These are phyloP conservation scores for Hydnomerulius pinastri DNA, from an alignment of 768 basidiomycete species.

Conservation along the genomic window DNA sequence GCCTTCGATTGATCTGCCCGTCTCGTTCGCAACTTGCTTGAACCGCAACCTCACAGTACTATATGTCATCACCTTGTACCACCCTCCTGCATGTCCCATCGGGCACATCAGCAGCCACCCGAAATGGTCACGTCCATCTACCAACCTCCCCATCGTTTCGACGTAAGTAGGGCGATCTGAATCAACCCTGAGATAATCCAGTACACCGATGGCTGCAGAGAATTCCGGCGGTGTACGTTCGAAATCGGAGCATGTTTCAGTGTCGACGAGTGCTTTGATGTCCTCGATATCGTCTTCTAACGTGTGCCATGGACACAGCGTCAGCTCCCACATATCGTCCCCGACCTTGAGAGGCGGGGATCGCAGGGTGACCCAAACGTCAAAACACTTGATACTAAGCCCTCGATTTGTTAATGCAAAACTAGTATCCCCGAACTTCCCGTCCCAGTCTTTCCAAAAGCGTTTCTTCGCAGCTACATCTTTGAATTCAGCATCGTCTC, in stretches of 20 bases:
- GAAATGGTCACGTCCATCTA: not conserved
- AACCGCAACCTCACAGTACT: not conserved
- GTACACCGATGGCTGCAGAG: not conserved
- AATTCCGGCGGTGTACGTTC: not conserved
- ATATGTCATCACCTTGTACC: not conserved
- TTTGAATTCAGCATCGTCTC: too few relatives aligned
- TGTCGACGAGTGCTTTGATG: not conserved
- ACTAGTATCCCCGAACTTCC: not conserved
- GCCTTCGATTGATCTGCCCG: too few relatives aligned
- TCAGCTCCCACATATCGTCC: not conserved
- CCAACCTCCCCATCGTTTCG: not conserved
- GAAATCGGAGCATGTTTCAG: not conserved
- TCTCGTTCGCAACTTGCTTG: too few relatives aligned
- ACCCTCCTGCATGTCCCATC: not conserved
- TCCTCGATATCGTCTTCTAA: not conserved
- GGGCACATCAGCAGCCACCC: constrained; percentile 2
- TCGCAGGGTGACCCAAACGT: constrained; percentile 1
- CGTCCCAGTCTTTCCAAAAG: not conserved
- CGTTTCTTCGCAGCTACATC: too few relatives aligned
- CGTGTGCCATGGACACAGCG: not conserved
- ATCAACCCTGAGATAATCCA: not conserved
- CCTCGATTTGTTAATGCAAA: not conserved
- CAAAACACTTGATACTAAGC: not conserved
- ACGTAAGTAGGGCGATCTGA: not conserved
- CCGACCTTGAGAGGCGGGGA: not conserved